These are phyloP conservation scores for Podochytrium sp. DNA, from an alignment of 192 early-diverging fungal species.

Conservation along the genomic window DNA sequence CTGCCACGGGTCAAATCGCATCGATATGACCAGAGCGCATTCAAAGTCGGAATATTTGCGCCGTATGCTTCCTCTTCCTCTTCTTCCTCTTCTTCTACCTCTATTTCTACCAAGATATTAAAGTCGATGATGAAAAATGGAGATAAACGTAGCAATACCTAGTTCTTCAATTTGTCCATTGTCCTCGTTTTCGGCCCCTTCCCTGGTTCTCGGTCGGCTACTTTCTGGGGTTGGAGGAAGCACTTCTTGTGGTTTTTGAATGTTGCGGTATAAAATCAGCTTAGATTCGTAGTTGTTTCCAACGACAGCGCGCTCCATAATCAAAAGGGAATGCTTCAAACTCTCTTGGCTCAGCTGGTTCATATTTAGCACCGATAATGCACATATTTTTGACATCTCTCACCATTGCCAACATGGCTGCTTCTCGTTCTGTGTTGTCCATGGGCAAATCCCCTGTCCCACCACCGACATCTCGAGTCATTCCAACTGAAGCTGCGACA, in stretches of 20 bases:
- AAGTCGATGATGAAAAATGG: neutral
- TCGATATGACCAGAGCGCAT: slow-evolving; percentile 56
- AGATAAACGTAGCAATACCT: neutral
- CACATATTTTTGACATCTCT: too few relatives aligned
- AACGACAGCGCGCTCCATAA: slow-evolving; percentile 61
- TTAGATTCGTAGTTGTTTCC: slow-evolving; percentile 58
- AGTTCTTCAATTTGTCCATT: slow-evolving; percentile 8
- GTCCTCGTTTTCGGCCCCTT: neutral
- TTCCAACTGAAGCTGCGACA: neutral
- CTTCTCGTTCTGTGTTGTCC: slow-evolving; percentile 6
- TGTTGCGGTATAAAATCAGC: slow-evolving; percentile 53
- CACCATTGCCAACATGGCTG: slow-evolving; percentile 21
- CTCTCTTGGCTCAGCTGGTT: slow-evolving; percentile 50
- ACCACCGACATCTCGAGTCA: neutral
- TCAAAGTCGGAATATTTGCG: slow-evolving; percentile 49
- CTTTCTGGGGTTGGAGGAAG: neutral
- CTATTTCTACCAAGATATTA: neutral
- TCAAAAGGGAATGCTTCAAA: slow-evolving; percentile 41
- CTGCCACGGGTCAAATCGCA: slow-evolving; percentile 61
- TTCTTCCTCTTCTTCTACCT: slow-evolving; percentile 12
- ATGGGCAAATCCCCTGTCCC: slow-evolving; percentile 16
- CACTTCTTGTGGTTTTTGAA: slow-evolving; percentile 39
- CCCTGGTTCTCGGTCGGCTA: neutral
- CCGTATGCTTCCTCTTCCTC: slow-evolving; percentile 34
- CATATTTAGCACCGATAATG: neutral